Conservation (phyloP, 75 land plant species). For the Sequoiadendron giganteum region DNA sequence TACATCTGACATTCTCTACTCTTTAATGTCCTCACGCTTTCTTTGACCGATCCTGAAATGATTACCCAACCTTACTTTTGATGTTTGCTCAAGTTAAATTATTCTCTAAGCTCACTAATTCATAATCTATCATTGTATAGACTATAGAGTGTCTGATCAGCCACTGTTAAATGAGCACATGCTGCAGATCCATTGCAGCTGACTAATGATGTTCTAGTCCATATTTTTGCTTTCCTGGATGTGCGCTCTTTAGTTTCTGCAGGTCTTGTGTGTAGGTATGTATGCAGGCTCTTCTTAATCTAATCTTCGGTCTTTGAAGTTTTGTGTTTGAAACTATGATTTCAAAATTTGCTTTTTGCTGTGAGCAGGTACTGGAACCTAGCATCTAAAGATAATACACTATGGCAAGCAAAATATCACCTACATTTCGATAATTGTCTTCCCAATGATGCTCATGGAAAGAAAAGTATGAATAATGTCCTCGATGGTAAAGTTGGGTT, state of each 20-base stretch:
- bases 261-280: slow-evolving; percentile 58
- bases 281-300: neutral
- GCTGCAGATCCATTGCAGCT: slow-evolving; percentile 39
- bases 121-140: neutral
- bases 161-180: neutral
- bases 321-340: neutral
- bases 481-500: too few species aligned
- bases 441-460: too few species aligned
- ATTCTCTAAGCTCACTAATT: neutral
- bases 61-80: neutral
- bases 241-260: slow-evolving; percentile 59
- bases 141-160: neutral
- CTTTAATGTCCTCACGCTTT: neutral
- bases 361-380: slow-evolving; percentile 63
- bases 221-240: slow-evolving; percentile 73
- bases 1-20: neutral
- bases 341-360: neutral
- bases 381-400: slow-evolving; percentile 47
- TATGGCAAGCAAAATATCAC: neutral
- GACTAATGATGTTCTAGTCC: slow-evolving; percentile 65
- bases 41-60: neutral
- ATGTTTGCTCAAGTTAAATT: neutral
- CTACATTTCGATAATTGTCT: too few species aligned
- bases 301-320: neutral
- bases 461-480: too few species aligned